Conservation (phyloP, 441 rosid genomes). For the Pelargonium cotyledonis region DNA sequence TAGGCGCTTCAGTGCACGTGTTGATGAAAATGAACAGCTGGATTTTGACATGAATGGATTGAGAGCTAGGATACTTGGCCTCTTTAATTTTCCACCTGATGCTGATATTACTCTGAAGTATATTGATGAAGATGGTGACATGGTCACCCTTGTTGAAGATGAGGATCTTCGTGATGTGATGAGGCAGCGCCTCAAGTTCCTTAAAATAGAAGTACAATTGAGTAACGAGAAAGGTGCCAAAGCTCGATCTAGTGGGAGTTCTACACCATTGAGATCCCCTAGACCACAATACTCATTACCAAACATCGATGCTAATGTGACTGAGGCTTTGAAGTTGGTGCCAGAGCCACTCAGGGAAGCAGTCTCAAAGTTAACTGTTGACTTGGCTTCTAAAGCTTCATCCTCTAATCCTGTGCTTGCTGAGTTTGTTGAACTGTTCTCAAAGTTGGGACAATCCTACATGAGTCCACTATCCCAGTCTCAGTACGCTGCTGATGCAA, state of each 20-base stretch:
- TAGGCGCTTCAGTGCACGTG: constrained; percentile 63
- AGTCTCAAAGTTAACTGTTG: constrained; percentile 43
- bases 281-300: constrained; percentile 29
- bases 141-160: constrained; percentile 73
- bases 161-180: constrained; percentile 64
- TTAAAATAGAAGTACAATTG: constrained; percentile 50
- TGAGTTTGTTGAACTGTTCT: constrained; percentile 41
- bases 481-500: not conserved
- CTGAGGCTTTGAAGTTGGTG: constrained; percentile 46
- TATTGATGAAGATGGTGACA: constrained; percentile 92
- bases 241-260: constrained; percentile 43
- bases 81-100: constrained; percentile 50
- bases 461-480: constrained; percentile 18
- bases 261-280: constrained; percentile 48
- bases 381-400: constrained; percentile 46
- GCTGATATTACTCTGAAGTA: constrained; percentile 55
- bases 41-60: constrained; percentile 58
- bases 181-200: constrained; percentile 59
- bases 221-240: constrained; percentile 27
- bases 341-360: constrained; percentile 53
- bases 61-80: constrained; percentile 49
- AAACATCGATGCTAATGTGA: constrained; percentile 30
- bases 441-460: constrained; percentile 41
- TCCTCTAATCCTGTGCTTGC: constrained; percentile 33
- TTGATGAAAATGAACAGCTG: constrained; percentile 45